Evolutionary conservation across 2,329 filamentous ascomycete species (phyloP), one percentile per base, ranked within the genome.

Genomic region (Colletotrichum destructivum): DNA sequence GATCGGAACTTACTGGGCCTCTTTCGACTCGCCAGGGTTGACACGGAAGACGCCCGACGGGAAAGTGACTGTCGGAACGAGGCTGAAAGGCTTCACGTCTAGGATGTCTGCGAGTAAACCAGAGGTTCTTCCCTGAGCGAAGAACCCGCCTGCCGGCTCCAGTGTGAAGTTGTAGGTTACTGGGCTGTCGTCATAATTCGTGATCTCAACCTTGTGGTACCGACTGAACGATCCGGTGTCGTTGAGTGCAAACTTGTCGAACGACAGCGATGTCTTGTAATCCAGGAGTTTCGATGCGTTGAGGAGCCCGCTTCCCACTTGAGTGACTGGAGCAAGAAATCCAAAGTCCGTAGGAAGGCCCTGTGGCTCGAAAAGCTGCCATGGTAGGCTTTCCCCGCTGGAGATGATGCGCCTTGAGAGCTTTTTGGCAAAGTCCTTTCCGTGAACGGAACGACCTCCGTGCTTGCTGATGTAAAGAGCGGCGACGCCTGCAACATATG

Each of bases 401-500:
- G 81, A 73, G 47, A 82, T 78, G 64, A 83, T 82, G 44, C 78
- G 78, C 46, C 73, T 75, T 21, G 75, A 74, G 40, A 82, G 71
- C 3, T 70, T 66, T n/a, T 77, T 76, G 40, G 78, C 81, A 7
- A 79, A 79, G 3, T 69, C 77, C 46, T 76, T 74, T 40, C 79
- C 80, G 62, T 83, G 76, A 1, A 75, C 71, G 16, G 67, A 72
- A 26, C 80, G 79, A 6, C 82, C 81, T n/a, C 81, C 81, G 44
- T 76, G 74, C 40, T 77, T 77, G 12, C 79, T 75, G 44, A 83
- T 77, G 62, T 82, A 83, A 12, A 84, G 79, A n/a, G 81, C 82
- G 3, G 81, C 81, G 12, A 83, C 78, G 35, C 84, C 85, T 18
- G 84, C 84, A 15, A 85, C 78, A 66, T 85, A 85, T 2, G 85